Base-by-base conservation (phyloP, 208 protist genomes). In the Leishmania gerbilli region DNA sequence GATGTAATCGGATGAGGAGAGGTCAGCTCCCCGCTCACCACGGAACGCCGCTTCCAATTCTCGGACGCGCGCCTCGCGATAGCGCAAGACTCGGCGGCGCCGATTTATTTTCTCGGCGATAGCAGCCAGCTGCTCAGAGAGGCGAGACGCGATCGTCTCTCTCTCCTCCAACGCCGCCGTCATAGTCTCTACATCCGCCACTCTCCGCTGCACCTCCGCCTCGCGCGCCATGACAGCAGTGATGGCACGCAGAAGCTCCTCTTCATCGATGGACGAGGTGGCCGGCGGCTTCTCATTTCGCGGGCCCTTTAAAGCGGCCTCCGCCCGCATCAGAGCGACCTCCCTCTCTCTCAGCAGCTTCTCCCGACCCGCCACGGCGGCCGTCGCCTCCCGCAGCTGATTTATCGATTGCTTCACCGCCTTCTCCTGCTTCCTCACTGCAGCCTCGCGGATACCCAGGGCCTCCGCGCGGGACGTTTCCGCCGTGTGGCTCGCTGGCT, bases 21-120 rank as follows among this genome's bases (percentile, higher is more conserved):
- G 3, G 8, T 64, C 58, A 51, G 40, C 17, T 13, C 1, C 56
- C 40, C 40, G n/a, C 21, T 31, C 74, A 34, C 42, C 37, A 40
- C n/a, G 37, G 42, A 62, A 40, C 13, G 80, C 56, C 24, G 65
- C n/a, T 45, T 85, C 82, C 13, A 21, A 15, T 27, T 47, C 21
- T 3, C 71, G 75, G 27, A 85, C 4, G 24, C 49, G 77, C 37
- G 80, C 71, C 74, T 90, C 86, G 4, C 77, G 71, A 31, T 83
- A 71, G 27, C 53, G 71, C 71, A 88, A 49, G 19, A 76, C 56
- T 49, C 76, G 74, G 5, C 82, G 80, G 42, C 90, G 85, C 4
- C 68, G 64, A n/a, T 90, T 87, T 47, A 95, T 80, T 65, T 82
- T 83, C 53, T 91, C 87, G n/a, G 92, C 92, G 47, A 93, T 92